phyloP scores from a whole-genome alignment of 768 basidiomycete genomes.

The Boletus huronensis region DNA sequence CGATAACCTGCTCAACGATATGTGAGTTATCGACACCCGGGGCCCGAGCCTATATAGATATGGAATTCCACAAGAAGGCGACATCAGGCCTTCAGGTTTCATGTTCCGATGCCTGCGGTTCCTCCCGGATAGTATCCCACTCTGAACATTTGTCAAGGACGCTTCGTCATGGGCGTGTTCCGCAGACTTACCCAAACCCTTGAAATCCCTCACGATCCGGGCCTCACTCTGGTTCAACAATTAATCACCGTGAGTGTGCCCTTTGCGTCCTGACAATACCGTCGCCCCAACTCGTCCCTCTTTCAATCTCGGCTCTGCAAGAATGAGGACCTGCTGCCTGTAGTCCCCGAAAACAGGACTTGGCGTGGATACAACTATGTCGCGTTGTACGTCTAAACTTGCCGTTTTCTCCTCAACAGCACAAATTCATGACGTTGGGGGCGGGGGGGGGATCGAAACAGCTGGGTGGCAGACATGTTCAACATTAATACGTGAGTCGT shows the following conservation, averaged over 20 bases:
- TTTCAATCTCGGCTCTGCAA: constrained; percentile 29
- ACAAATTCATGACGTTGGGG: neutral
- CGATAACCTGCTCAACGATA: neutral
- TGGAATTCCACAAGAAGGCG: constrained; percentile 4
- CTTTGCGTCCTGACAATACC: constrained; percentile 1
- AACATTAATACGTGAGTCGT: constrained; percentile 67
- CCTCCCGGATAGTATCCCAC: neutral
- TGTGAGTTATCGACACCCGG: neutral
- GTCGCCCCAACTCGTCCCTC: neutral
- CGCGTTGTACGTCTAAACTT: constrained; percentile 46
- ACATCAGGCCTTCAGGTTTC: neutral
- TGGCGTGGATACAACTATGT: constrained; percentile 68
- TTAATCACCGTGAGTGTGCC: constrained; percentile 50
- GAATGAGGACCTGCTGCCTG: constrained; percentile 75
- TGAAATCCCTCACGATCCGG: constrained; percentile 54
- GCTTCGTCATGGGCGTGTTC: constrained; percentile 21
- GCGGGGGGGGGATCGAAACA: constrained; percentile 25
- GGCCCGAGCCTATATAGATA: too few species aligned
- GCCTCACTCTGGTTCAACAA: constrained; percentile 50
- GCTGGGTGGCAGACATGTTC: constrained; percentile 81
- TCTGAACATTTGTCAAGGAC: constrained; percentile 1
- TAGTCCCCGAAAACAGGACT: constrained; percentile 55
- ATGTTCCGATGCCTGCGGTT: neutral
- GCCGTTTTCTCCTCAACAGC: neutral
- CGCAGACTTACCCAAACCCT: constrained; percentile 31